Base-by-base conservation (phyloP, 176 grass and related monocot species). In the Echinochloa phyllopogon region DNA sequence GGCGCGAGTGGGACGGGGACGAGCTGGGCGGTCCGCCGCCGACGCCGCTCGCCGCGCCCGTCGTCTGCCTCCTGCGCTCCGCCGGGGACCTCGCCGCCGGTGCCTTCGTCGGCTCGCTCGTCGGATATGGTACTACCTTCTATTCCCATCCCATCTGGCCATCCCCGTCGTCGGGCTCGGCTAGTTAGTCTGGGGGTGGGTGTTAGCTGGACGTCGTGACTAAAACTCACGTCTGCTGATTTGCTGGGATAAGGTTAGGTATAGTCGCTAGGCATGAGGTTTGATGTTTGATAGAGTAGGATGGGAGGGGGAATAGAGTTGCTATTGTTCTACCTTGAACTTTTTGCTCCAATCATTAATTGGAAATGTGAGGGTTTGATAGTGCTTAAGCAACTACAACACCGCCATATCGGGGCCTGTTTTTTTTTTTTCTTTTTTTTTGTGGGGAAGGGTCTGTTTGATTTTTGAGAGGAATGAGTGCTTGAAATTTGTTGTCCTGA, bases 61-160 rank as follows among this genome's bases (percentile, higher is more conserved):
- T 94, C 15, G 78, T 93, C 11, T 97, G 92, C 76, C 82, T 97
- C 17, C 68, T 89, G 23, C 91, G 88, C 84, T 97, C 92, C 78
- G 82, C 95, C 16, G 90, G 90, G 16, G 95, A 97, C 74, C 72
- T 94, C 23, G 77, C 81, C 4, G 92, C 90, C 14, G 95, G 95
- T 16, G 95, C 90, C 60, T 84, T 93, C 56, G 82, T 94, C n/a
- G 95, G 95, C 29, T 91, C 90, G 84, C 83, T 97, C 81, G 91
- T 94, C 64, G 95, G 95, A 78, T 97, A 92, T 64, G 92, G 95
- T 97, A 38, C 5, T 43, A 29, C 20, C 6, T 13, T 50, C 40
- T 58, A 11, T 3, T 82, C 42, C 14, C 76, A 18, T 40, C 9
- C 5, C 40, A n/a, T 42, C 4, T 33, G 18, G 8, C 10, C 23